Percentiles rank a stretch among this genome's conserved stretches.
Conservation (phyloP, 116 monocot species). For the Phalaenopsis hybrid region DNA sequence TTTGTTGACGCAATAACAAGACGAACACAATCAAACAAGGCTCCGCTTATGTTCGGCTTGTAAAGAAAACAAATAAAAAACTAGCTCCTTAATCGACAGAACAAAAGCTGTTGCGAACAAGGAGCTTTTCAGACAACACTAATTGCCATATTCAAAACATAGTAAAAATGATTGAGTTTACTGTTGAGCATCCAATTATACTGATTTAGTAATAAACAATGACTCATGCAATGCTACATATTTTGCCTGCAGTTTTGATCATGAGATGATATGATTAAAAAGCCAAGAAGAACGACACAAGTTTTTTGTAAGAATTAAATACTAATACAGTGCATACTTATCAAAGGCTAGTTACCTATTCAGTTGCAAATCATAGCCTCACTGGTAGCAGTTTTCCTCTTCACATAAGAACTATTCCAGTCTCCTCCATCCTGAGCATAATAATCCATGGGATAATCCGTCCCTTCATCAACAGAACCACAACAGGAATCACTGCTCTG, state of each 20-base stretch:
- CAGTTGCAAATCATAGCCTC: constrained; percentile 11
- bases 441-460: constrained; percentile 98
- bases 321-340: neutral
- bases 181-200: no score
- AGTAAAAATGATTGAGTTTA: no score
- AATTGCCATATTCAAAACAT: no score
- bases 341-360: neutral
- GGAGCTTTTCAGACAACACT: no score
- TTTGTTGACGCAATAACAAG: no score
- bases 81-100: no score
- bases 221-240: neutral
- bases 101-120: no score
- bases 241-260: neutral
- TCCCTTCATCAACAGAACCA: constrained; percentile 20
- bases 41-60: no score
- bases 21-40: no score
- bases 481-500: constrained; percentile 14
- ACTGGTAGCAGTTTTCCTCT: constrained; percentile 35
- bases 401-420: constrained; percentile 78
- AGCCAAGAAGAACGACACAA: neutral
- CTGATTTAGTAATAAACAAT: neutral
- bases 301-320: neutral
- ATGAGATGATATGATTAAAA: neutral
- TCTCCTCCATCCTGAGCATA: constrained; percentile 98
- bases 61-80: no score